A percentile compares a stretch with the other conserved stretches of the same genome.
Conservation (phyloP, 257 asterid species). For the Solanum microdontum region DNA sequence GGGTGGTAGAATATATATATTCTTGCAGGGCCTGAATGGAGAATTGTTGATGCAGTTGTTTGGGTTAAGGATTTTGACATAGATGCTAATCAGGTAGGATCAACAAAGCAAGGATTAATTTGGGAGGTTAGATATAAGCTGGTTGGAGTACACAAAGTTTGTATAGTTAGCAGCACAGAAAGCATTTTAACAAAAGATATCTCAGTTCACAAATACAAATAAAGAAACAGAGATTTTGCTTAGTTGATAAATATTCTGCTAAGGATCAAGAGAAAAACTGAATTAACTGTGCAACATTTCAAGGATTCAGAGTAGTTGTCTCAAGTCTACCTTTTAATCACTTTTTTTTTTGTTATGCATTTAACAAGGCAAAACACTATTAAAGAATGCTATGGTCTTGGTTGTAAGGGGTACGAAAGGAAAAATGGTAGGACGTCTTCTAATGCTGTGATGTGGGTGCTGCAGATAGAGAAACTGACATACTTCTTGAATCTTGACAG, state of each 20-base stretch:
- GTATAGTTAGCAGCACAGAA: background rate
- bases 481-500: background rate
- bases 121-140: background rate
- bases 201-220: background rate
- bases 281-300: background rate
- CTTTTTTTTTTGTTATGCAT: background rate
- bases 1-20: background rate
- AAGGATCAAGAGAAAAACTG: background rate
- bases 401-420: background rate
- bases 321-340: background rate
- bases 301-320: background rate
- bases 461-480: background rate
- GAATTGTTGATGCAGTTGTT: background rate
- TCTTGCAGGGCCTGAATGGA: background rate
- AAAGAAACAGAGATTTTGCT: background rate
- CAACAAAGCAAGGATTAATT: background rate
- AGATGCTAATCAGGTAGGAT: background rate
- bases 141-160: background rate
- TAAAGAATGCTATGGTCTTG: background rate
- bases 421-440: background rate
- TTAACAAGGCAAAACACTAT: background rate
- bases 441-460: background rate
- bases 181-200: background rate
- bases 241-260: background rate
- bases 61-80: background rate